Base-by-base conservation (phyloP, 2,329 filamentous ascomycete species). In the Botrytis squamosa region DNA sequence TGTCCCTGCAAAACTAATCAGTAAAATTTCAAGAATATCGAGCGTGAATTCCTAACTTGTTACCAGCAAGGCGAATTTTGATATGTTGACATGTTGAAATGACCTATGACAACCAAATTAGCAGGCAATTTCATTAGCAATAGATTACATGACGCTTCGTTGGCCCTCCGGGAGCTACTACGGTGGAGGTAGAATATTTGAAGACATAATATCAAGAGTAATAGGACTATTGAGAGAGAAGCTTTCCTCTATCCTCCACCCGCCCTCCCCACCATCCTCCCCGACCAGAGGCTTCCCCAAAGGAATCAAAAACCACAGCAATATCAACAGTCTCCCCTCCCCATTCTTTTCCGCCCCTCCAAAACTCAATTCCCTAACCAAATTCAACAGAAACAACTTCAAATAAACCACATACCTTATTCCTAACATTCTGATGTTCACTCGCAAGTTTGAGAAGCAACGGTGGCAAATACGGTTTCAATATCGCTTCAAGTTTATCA, bases 391-490 rank as follows among this genome's bases (percentile, higher is more conserved):
- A 40, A n/a, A 40, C 14, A 63, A 14, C 38, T 14, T n/a, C 12
- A 18, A 63, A 10, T 18, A n/a, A 73, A 38, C 75, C 66, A 66
- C 72, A 52, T 71, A 90, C 90, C 84, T 95, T 96, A 78, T 91
- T 91, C 78, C 95, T 89, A 42, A 98, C 96, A 63, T 90, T 87
- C 69, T 90, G 87, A 83, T 95, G 89, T 38, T 94, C 92, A 66
- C 95, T 98, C 46, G 88, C 90, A 46, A 97, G 90, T 81, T 98
- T 98, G 74, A 98, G 86, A 4, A 99, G 87, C 18, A 98, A 84
- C 0, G 95, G 92, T 5, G 92, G 85, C 40, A 99, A 86, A 80
- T 95, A 98, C 60, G 88, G 90, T 79, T 92, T 90, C 29, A 99
- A 86, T 25, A 96, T 85, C 38, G 90, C 84, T 81, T 95, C 90